These are phyloP conservation scores for Castanopsis chinensis DNA, from an alignment of 306 rosid genomes.

Conservation along the genomic window DNA sequence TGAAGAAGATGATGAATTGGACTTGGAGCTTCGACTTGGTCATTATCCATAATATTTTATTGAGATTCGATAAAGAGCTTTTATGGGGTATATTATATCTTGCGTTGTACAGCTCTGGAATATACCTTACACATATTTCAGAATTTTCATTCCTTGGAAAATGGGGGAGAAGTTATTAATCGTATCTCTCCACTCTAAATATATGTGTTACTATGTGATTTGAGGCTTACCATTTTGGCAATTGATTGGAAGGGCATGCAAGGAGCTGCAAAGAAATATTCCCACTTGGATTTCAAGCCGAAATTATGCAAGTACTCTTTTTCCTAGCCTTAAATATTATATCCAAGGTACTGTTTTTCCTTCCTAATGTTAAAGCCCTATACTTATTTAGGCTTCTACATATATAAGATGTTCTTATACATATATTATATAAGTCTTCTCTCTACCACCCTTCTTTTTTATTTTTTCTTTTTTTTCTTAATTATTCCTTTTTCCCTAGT, in stretches of 20 bases:
- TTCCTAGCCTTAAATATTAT: background rate
- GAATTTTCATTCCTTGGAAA: background rate
- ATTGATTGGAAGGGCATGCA: background rate
- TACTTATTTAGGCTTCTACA: background rate
- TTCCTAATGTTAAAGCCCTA: background rate
- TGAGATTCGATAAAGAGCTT: background rate
- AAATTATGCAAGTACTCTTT: background rate
- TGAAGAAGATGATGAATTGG: slow-evolving; percentile 50
- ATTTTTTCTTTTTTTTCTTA: background rate
- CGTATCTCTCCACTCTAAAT: background rate
- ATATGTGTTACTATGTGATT: background rate
- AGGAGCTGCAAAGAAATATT: background rate
- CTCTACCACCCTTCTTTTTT: background rate
- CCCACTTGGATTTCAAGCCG: background rate
- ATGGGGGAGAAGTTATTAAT: background rate
- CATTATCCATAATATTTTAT: slow-evolving; percentile 44
- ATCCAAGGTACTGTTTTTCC: background rate
- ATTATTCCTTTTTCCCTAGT: background rate
- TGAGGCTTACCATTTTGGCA: background rate
- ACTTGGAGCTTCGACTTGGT: slow-evolving; percentile 95
- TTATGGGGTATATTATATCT: background rate
- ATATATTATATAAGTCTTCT: background rate
- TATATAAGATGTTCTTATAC: background rate
- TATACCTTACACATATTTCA: background rate
- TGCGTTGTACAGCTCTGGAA: slow-evolving; percentile 11